Base-by-base conservation (phyloP, 306 rosid genomes). In the Elaeagnus macrophylla region DNA sequence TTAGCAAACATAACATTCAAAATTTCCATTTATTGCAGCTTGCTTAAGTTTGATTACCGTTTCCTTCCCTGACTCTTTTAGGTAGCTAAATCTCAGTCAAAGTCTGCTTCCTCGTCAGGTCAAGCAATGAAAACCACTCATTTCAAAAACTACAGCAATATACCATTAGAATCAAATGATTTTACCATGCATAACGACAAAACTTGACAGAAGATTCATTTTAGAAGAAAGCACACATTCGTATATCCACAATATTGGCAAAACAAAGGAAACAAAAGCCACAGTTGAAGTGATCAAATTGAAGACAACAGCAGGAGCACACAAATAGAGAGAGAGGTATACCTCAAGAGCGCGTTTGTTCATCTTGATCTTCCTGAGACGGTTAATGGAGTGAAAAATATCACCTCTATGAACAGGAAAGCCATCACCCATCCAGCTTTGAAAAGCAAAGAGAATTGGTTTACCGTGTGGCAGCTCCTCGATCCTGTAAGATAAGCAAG, bases 361-460 rank as follows among this genome's bases (percentile, higher is more conserved):
- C 78, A 72, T 69, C 63, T 82, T 69, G 61, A 87, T 83, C 80
- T 77, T 91, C 57, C 96, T 75, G 39, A 84, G 99, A 42, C 95
- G 96, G 59, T 91, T 84, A 56, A 87, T 84, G 82, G 91, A 68
- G 56, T 87, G 93, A 64, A 87, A 84, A 72, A 87, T 63, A 39
- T 87, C 87, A 19, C 82, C 85, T 65, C 88, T 71, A 36, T 77
- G 85, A 69, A 91, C 61, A 46, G 93, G 94, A 66, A 84, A 82
- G 32, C 96, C 96, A 66, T 84, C 89, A 8, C 96, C 75, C 99
- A 91, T 91, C 96, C 95, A 91, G 53, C 87, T 77, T 61, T 78
- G 79, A 53, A 91, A 87, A 36, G 95, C 93, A 53, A 67, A 77
- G 53, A 85, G 82, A 54, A 82, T 74, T 1, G 83, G 68, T 60